phyloP scores from a whole-genome alignment of 2,329 filamentous ascomycete genomes.

The Xylariaceae sp. region DNA sequence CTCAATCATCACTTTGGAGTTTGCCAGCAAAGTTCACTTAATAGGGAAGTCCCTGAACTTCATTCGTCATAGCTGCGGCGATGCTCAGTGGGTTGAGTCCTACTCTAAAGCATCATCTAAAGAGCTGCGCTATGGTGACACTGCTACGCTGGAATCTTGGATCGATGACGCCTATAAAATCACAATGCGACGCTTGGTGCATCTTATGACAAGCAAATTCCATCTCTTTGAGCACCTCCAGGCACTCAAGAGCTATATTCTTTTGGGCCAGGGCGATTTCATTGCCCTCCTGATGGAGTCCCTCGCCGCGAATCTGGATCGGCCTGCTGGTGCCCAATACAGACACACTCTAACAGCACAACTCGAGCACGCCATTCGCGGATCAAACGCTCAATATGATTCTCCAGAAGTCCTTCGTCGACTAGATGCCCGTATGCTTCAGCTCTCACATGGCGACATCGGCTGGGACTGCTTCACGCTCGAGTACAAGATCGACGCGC shows the following conservation, averaged over 20 bases:
- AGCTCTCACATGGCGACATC: conserved; percentile 94
- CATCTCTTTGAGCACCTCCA: conserved; percentile 90
- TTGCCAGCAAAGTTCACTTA: conserved; percentile 94
- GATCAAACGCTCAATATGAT: conserved; percentile 96
- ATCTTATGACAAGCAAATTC: conserved; percentile 95
- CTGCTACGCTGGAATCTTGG: conserved; percentile 85
- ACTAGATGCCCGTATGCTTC: conserved; percentile 96
- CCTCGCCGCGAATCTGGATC: conserved; percentile 87
- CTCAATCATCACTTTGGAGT: conserved; percentile 89
- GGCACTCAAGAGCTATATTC: conserved; percentile 91
- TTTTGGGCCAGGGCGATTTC: conserved; percentile 95
- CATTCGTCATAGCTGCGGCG: conserved; percentile 92
- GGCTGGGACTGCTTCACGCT: conserved; percentile 99
- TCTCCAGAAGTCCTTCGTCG: conserved; percentile 87
- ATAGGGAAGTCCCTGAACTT: conserved; percentile 99
- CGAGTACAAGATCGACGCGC: conserved; percentile 97
- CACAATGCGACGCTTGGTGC: conserved; percentile 92
- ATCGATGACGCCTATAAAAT: conserved; percentile 98
- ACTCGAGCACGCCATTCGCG: conserved; percentile 93
- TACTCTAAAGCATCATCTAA: conserved; percentile 94
- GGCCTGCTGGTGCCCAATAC: conserved; percentile 95
- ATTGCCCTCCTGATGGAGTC: conserved; percentile 98
- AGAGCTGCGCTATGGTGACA: conserved; percentile 91
- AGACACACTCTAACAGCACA: conserved; percentile 97
- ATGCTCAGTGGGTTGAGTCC: conserved; percentile 92